Base-by-base conservation (phyloP, 2,329 filamentous ascomycete genomes). In the Clonostachys solani region DNA sequence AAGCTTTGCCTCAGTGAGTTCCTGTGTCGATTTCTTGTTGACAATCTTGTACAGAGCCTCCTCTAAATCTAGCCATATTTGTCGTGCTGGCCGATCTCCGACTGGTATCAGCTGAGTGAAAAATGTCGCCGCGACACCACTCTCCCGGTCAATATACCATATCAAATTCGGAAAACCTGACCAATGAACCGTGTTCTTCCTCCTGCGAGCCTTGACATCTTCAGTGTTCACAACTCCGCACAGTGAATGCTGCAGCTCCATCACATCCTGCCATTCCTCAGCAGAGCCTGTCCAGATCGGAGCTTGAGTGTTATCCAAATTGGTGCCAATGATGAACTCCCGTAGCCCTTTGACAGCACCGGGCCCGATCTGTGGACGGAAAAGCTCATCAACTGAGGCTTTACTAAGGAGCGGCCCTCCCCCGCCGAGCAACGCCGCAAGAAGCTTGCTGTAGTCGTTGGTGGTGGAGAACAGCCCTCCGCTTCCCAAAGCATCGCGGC, bases 401-500 rank as follows among this genome's bases (percentile, higher is more conserved):
- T 56, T 50, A 4, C 50, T 56, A 29, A 29, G 23, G 9, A 29
- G 23, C 10, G 23, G 10, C 8, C 23, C 23, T 29, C 23, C 23
- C 8, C 23, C 23, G 10, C 23, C 10, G 6, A 73, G 43, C 10
- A 73, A 46, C 12, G 49, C 51, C 5, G 56, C 58, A 7, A 54
- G 50, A 8, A 74, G 52, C 15, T 72, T 41, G 1, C 54, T 64
- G 48, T 71, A 73, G 53, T 76, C 72, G 10, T 47, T 50, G 2
- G 68, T 64, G 17, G 66, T 73, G 4, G 66, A 65, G 51, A 64
- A 73, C 17, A 74, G 52, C 3, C 73, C 73, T 0, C 73, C 73
- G 12, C 71, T 73, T 49, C 66, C 65, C 47, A 72, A 67, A 4
- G 71, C 52, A 16, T 56, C 56, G 38, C 9, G 23, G 10, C 23